A percentile compares a stretch with the other conserved stretches of the same genome.
Conservation (phyloP, 768 basidiomycete genomes). For the Psilocybe azurescens region DNA sequence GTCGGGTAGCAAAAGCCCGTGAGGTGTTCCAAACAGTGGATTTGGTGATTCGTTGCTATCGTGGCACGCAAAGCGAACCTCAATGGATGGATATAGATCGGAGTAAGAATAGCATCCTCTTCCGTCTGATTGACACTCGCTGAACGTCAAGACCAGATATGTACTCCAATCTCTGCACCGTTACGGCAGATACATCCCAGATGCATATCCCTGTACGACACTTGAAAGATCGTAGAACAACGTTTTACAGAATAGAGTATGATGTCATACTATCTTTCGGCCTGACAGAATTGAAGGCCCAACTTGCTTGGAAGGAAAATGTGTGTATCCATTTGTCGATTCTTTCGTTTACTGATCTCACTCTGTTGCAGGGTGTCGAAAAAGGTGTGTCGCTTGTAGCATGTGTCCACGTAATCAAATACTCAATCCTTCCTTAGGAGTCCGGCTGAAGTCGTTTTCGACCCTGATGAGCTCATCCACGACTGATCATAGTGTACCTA, state of each 20-base stretch:
- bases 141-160: constrained; percentile 8
- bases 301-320: constrained; percentile 51
- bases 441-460: constrained; percentile 14
- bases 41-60: constrained; percentile 28
- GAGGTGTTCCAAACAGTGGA: constrained; percentile 13
- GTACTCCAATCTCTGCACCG: constrained; percentile 20
- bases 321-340: constrained; percentile 30
- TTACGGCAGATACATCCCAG: constrained; percentile 21
- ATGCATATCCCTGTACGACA: not conserved
- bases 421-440: not conserved
- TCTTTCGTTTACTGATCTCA: no score
- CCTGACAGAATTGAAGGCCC: constrained; percentile 51
- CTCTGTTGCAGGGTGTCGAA: constrained; percentile 13
- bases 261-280: constrained; percentile 51
- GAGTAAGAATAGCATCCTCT: not conserved
- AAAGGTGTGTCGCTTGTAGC: constrained; percentile 5
- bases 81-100: constrained; percentile 11
- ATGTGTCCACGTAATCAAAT: not conserved
- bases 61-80: not conserved
- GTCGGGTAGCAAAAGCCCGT: constrained; percentile 14
- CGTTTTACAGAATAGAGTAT: constrained; percentile 32
- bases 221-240: constrained; percentile 7
- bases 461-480: constrained; percentile 4
- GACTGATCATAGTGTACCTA: not conserved
- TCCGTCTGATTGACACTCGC: no score